Evolutionary conservation across 2,329 filamentous ascomycete species (phyloP).

Genomic region (Monosporascus ibericus): DNA sequence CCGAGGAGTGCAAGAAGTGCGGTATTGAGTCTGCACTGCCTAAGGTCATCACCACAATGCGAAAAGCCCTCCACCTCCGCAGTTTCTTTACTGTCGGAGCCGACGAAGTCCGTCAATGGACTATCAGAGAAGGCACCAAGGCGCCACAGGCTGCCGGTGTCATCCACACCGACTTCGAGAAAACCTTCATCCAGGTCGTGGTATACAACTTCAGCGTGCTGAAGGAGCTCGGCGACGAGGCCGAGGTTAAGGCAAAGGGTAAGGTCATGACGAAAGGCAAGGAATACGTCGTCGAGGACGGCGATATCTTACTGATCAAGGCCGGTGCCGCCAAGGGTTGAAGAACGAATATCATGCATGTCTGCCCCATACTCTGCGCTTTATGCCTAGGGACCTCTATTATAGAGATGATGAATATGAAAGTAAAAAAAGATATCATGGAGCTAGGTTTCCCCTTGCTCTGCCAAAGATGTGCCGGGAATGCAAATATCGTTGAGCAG

Average conservation of each 20-base stretch:
- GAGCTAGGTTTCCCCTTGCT: no score
- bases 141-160: conserved; percentile 97
- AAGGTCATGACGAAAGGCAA: conserved; percentile 99
- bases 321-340: conserved; percentile 73
- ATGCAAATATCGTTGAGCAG: no score
- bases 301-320: conserved; percentile 82
- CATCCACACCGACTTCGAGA: conserved; percentile 97
- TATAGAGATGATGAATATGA: background rate
- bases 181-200: conserved; percentile 96
- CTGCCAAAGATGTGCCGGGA: no score
- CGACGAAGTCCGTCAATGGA: conserved; percentile 98
- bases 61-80: conserved; percentile 79
- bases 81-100: conserved; percentile 96
- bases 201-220: conserved; percentile 84
- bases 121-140: conserved; percentile 90
- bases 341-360: conserved; percentile 7
- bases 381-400: background rate
- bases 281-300: conserved; percentile 86
- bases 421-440: background rate
- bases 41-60: conserved; percentile 90
- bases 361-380: background rate
- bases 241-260: conserved; percentile 82
- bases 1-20: conserved; percentile 83
- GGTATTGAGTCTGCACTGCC: conserved; percentile 83
- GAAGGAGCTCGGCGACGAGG: conserved; percentile 84